Evolutionary conservation across 2,329 filamentous ascomycete species (phyloP).

Genomic region (Pseudogymnoascus sp.): DNA sequence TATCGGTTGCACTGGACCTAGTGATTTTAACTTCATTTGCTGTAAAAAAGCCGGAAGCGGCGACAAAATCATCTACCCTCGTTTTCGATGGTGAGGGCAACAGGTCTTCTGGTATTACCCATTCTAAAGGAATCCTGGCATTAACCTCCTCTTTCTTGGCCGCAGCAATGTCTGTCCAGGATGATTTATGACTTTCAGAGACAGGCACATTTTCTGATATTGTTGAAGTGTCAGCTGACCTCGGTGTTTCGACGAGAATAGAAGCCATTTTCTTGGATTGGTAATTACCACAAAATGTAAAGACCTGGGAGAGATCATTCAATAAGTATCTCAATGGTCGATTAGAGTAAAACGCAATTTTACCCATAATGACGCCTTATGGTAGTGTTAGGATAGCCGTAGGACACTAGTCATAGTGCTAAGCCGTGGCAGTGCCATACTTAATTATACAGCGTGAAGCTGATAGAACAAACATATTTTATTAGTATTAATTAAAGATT

Average conservation of each 20-base stretch:
- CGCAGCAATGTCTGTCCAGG: constrained; percentile 4
- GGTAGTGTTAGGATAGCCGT: neutral
- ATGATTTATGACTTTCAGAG: neutral
- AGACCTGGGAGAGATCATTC: neutral
- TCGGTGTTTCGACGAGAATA: neutral
- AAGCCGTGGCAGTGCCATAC: neutral
- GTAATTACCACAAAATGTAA: neutral
- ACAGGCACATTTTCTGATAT: neutral
- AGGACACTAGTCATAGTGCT: neutral
- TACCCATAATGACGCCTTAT: neutral
- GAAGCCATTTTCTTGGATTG: neutral
- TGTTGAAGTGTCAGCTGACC: neutral
- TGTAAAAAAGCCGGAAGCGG: constrained; percentile 25
- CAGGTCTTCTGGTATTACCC: constrained; percentile 4
- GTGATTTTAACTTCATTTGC: constrained; percentile 45
- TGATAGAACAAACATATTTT: neutral
- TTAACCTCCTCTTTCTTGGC: constrained; percentile 7
- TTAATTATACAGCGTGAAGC: neutral
- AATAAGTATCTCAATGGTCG: neutral
- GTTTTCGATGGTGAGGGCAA: neutral
- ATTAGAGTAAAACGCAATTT: neutral
- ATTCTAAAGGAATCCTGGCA: constrained; percentile 4
- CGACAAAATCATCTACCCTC: neutral
- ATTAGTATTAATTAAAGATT: neutral
- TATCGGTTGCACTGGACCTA: constrained; percentile 22